These are phyloP conservation scores for Phyllostachys edulis DNA, from an alignment of 176 grass and related monocot species.

Conservation along the genomic window DNA sequence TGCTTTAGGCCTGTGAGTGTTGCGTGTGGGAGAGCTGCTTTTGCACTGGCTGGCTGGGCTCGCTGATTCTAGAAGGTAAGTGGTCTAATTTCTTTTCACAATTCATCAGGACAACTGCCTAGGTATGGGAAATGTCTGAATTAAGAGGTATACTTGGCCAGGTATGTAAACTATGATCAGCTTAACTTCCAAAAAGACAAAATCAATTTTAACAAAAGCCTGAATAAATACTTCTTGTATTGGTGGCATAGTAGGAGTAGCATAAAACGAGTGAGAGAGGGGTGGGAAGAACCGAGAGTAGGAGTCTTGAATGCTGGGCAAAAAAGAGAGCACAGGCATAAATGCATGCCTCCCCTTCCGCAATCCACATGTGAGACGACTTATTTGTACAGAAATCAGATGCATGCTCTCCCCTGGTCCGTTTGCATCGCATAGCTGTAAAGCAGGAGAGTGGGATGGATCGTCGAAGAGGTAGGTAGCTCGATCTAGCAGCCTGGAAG, in stretches of 20 bases:
- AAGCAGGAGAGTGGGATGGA: not conserved
- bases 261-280: not conserved
- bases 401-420: not conserved
- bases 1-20: slow-evolving; percentile 26
- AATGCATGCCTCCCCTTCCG: not conserved
- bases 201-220: not conserved
- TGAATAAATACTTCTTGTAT: too few species aligned
- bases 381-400: not conserved
- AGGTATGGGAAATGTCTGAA: not conserved
- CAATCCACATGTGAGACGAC: not conserved
- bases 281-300: not conserved
- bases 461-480: not conserved
- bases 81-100: not conserved
- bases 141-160: not conserved
- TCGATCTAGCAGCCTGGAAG: too few species aligned
- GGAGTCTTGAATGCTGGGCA: not conserved
- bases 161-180: not conserved
- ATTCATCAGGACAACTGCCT: not conserved
- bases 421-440: not conserved
- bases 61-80: not conserved
- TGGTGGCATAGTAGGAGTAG: too few species aligned
- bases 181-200: not conserved
- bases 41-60: not conserved
- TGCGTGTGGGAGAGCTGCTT: not conserved
- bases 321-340: slow-evolving; percentile 16